phyloP scores from a whole-genome alignment of 1,284 basidiomycete genomes.

The Coniferiporia weirii region DNA sequence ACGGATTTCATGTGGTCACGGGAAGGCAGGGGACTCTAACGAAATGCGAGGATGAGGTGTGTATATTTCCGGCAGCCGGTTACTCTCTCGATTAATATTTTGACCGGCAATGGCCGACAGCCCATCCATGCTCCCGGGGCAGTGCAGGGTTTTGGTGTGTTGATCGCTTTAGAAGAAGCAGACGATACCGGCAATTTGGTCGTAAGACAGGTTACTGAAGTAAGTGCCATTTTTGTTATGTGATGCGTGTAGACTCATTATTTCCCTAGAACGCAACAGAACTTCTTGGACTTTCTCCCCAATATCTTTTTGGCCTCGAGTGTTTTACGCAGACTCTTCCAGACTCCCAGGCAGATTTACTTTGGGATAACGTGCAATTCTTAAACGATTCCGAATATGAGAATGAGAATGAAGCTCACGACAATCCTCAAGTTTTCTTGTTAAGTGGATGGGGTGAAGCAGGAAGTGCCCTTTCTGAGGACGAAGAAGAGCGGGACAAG shows the following conservation, averaged over 20 bases:
- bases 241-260: too few species aligned
- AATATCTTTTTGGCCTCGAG: constrained; percentile 71
- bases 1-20: constrained; percentile 71
- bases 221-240: constrained; percentile 28
- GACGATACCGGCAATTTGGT: constrained; percentile 52
- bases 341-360: constrained; percentile 61
- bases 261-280: constrained; percentile 52
- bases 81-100: background rate
- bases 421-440: constrained; percentile 67
- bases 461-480: constrained; percentile 36
- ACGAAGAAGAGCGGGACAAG: constrained; percentile 29
- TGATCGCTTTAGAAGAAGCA: constrained; percentile 71
- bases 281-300: constrained; percentile 70
- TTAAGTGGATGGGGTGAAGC: constrained; percentile 70
- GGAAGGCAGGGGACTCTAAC: constrained; percentile 68
- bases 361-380: constrained; percentile 78
- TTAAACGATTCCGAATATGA: constrained; percentile 44
- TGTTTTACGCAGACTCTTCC: constrained; percentile 76
- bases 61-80: constrained; percentile 16
- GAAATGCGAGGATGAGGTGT: constrained; percentile 78
- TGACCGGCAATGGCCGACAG: constrained; percentile 29
- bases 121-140: constrained; percentile 84
- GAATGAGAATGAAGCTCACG: constrained; percentile 39
- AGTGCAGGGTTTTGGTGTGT: constrained; percentile 81
- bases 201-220: constrained; percentile 83